Percentiles rank a stretch among this genome's conserved stretches.
phyloP scores from a whole-genome alignment of 2,329 filamentous ascomycete species.

The Aspergillus sp. region DNA sequence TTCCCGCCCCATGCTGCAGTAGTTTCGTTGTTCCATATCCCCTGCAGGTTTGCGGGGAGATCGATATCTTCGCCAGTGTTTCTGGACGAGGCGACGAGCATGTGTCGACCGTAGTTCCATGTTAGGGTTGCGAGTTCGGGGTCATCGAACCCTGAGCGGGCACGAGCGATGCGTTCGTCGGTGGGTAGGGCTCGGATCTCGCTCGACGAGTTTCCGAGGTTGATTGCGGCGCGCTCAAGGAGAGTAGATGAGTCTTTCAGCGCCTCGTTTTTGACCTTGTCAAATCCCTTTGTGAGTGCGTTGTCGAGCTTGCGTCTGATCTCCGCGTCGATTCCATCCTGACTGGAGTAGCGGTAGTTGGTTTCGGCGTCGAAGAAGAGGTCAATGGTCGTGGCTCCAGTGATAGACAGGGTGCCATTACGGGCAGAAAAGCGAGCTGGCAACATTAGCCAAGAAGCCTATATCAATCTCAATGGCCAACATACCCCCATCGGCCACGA shows the following conservation, averaged over 20 bases:
- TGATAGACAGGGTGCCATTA: not conserved
- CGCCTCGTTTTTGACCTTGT: not conserved
- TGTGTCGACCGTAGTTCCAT: conserved; percentile 7
- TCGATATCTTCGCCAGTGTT: not conserved
- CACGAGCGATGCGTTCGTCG: conserved; percentile 1
- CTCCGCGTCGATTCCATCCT: not conserved
- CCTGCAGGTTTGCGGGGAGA: conserved; percentile 3
- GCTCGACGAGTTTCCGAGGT: not conserved
- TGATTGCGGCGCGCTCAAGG: not conserved
- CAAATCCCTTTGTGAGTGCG: not conserved
- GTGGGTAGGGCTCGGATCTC: not conserved
- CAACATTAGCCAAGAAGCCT: not conserved
- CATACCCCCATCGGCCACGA: not conserved
- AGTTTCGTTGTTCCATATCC: conserved; percentile 7
- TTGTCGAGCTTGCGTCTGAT: not conserved
- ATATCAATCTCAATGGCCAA: not conserved
- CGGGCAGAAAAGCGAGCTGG: not conserved
- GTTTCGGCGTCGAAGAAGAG: conserved; percentile 7
- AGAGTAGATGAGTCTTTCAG: not conserved
- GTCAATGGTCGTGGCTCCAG: not conserved
- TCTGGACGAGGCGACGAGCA: conserved; percentile 1
- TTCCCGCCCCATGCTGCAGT: conserved; percentile 8
- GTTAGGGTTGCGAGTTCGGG: not conserved
- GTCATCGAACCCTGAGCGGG: not conserved
- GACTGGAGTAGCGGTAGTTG: not conserved